phyloP scores from a whole-genome alignment of 2,329 filamentous ascomycete species.

The Neofusicoccum umdonicola region DNA sequence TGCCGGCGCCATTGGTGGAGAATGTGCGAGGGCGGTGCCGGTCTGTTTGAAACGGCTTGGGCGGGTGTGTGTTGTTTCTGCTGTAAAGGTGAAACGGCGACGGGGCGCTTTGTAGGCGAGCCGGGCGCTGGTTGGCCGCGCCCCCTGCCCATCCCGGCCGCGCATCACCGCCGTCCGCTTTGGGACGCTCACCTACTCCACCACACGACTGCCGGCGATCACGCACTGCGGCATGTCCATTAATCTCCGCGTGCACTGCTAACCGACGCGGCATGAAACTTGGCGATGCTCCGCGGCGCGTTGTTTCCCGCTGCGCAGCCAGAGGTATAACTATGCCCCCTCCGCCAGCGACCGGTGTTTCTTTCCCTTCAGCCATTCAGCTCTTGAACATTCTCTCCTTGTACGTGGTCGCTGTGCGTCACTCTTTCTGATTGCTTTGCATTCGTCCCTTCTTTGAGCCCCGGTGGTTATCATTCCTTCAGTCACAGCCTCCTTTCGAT shows the following conservation, averaged over 20 bases:
- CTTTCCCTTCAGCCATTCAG: conserved; percentile 1
- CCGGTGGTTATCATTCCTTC: conserved; percentile 14
- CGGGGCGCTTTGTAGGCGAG: conserved; percentile 5
- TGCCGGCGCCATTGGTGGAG: conserved; percentile 7
- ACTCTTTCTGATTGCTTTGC: conserved; percentile 12
- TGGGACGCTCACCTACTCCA: background rate
- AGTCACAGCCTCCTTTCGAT: conserved; percentile 3
- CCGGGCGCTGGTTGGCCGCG: background rate
- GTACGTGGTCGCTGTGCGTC: conserved; percentile 16
- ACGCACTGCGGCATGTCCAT: background rate
- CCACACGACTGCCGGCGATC: background rate
- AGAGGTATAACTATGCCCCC: background rate
- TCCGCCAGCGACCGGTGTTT: background rate
- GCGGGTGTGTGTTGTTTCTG: conserved; percentile 1
- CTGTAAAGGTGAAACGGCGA: conserved; percentile 12
- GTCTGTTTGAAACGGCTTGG: conserved; percentile 8
- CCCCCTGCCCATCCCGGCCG: background rate
- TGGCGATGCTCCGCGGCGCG: background rate
- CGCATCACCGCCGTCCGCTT: conserved; percentile 12
- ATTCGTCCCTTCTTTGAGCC: conserved; percentile 14
- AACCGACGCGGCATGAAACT: conserved; percentile 16
- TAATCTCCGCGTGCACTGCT: conserved; percentile 11
- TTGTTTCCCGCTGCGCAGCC: background rate
- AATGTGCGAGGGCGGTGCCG: background rate
- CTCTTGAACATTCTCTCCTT: conserved; percentile 1